A percentile compares a stretch with the other conserved stretches of the same genome.
Conservation (phyloP, 2,329 filamentous ascomycete genomes). For the Dendrostoma leiphaemia region DNA sequence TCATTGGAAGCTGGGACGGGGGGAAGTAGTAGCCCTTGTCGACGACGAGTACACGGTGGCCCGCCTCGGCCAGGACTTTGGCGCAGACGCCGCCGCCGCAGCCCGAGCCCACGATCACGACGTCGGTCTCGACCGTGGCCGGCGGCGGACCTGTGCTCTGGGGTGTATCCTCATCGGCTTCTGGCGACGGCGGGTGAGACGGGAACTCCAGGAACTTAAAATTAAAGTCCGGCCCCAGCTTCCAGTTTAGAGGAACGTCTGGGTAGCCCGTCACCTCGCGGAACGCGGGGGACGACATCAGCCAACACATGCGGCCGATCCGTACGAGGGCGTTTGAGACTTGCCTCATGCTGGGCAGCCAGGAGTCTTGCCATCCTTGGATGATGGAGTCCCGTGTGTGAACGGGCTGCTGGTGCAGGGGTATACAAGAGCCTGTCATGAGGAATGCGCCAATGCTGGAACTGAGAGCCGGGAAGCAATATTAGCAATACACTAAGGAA, state of each 20-base stretch:
- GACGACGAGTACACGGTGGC: slow-evolving; percentile 72
- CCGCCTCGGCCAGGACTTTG: slow-evolving; percentile 76
- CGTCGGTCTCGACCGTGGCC: slow-evolving; percentile 70
- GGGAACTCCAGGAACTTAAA: slow-evolving; percentile 63
- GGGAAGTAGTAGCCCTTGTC: slow-evolving; percentile 78
- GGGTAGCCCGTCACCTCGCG: slow-evolving; percentile 56
- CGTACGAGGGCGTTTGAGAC: slow-evolving; percentile 55
- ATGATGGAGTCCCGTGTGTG: slow-evolving; percentile 61
- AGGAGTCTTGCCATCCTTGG: slow-evolving; percentile 58
- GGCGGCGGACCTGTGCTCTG: slow-evolving; percentile 34
- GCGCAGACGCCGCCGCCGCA: slow-evolving; percentile 82
- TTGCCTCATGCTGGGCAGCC: slow-evolving; percentile 51
- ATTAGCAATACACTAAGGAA: no score
- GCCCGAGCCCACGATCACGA: slow-evolving; percentile 83
- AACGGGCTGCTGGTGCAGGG: slow-evolving; percentile 60
- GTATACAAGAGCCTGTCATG: slow-evolving; percentile 65
- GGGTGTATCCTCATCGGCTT: neutral
- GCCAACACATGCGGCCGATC: slow-evolving; percentile 53
- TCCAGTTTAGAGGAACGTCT: slow-evolving; percentile 50
- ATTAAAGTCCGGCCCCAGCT: slow-evolving; percentile 48
- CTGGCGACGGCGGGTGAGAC: slow-evolving; percentile 28
- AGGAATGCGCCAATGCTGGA: slow-evolving; percentile 61
- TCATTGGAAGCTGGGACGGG: slow-evolving; percentile 69
- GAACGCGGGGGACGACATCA: slow-evolving; percentile 55
- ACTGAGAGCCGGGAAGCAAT: slow-evolving; percentile 41